Evolutionary conservation across 1,284 basidiomycete species (phyloP).

Genomic region (Microstroma glucosiphilum): DNA sequence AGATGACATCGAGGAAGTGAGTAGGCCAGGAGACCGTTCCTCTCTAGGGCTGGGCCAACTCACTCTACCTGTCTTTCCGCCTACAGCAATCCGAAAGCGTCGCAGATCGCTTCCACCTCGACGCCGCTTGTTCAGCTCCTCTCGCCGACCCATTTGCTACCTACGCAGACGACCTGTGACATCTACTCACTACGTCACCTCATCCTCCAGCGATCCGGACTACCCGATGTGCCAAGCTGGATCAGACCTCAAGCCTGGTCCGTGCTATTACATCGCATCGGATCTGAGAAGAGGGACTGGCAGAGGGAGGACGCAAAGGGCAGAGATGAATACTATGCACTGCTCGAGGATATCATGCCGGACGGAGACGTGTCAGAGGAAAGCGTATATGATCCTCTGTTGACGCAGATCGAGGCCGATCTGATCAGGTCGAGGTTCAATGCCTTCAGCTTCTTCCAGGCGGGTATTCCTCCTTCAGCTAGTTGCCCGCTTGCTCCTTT

Average conservation of each 20-base stretch:
- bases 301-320: conserved; percentile 22
- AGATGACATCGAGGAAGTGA: too few relatives aligned
- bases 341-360: conserved; percentile 36
- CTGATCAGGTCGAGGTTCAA: conserved; percentile 36
- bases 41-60: too few relatives aligned
- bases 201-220: conserved; percentile 14
- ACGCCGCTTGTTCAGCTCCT: conserved; percentile 20
- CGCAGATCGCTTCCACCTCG: background rate
- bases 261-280: conserved; percentile 40
- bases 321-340: conserved; percentile 39
- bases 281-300: conserved; percentile 43
- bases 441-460: conserved; percentile 41
- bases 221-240: conserved; percentile 27
- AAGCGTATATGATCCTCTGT: conserved; percentile 24
- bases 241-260: conserved; percentile 46
- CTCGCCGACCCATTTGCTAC: conserved; percentile 34
- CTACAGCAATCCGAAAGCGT: too few relatives aligned
- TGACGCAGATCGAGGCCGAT: conserved; percentile 46
- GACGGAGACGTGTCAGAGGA: background rate
- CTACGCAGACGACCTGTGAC: conserved; percentile 36
- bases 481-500: conserved; percentile 25
- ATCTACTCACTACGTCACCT: conserved; percentile 40
- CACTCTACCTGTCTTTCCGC: too few relatives aligned
- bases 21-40: too few relatives aligned
- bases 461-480: conserved; percentile 17